phyloP scores from a whole-genome alignment of 179 eudicot genomes.

The Vitellaria paradoxa region DNA sequence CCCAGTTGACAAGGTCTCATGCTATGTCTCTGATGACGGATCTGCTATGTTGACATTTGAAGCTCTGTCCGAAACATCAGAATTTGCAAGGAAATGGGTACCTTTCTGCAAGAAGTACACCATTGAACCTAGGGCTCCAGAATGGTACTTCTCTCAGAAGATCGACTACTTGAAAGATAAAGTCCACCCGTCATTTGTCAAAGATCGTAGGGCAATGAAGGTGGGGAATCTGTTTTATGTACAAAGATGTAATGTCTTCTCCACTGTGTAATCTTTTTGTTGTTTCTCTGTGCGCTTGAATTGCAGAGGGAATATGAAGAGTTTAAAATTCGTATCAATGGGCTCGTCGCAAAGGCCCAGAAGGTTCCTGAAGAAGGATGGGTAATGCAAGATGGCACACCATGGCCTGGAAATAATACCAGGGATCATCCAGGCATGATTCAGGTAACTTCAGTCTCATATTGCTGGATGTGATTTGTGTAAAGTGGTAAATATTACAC shows the following conservation, averaged over 20 bases:
- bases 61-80: constrained; percentile 78
- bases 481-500: background rate
- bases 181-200: constrained; percentile 72
- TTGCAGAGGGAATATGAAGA: constrained; percentile 83
- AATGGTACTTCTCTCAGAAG: constrained; percentile 76
- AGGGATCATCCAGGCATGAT: constrained; percentile 95
- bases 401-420: constrained; percentile 90
- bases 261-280: constrained; percentile 4
- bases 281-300: background rate
- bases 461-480: background rate
- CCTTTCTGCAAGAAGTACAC: constrained; percentile 74
- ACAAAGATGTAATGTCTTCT: background rate
- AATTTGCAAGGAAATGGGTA: constrained; percentile 81
- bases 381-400: constrained; percentile 92
- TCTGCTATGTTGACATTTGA: constrained; percentile 90
- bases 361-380: constrained; percentile 90
- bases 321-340: constrained; percentile 71
- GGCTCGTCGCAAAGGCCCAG: constrained; percentile 67
- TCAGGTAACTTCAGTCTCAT: constrained; percentile 49
- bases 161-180: constrained; percentile 74
- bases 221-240: constrained; percentile 29
- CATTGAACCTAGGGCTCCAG: constrained; percentile 91
- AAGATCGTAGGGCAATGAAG: constrained; percentile 89
- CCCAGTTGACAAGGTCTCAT: constrained; percentile 87
- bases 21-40: constrained; percentile 90